Base-by-base conservation (phyloP, 2,329 filamentous ascomycete genomes). In the Epichloe glyceriae region DNA sequence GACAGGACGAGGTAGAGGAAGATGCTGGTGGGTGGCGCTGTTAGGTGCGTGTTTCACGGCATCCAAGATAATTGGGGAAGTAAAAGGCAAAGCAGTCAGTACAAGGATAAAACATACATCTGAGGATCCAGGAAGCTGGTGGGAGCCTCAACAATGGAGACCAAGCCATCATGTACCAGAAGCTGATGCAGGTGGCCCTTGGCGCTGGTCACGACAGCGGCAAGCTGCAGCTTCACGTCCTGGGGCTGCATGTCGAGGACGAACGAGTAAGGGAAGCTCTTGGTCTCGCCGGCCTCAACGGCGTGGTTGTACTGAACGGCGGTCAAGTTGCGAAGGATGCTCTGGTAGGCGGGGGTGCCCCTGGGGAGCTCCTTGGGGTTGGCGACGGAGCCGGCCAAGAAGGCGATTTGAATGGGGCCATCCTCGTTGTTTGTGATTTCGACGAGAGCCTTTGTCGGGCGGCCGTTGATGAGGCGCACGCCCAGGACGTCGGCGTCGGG, bases 1-100 rank as follows among this genome's bases (percentile, higher is more conserved):
- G 84, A 75, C 60, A 98, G 85, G 75, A 97, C 83, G 66, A 95
- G 76, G 76, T 97, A 97, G 56, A 98, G 82, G 82, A 98, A 98
- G 73, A 97, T 88, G 66, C 93, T 97, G 50, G 14, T 10, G 3
- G 0, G 3, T 1, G 1, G 3, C 5, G 5, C 3, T 30, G 22
- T 49, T 41, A 49, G 47, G 12, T 33, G 11, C 39, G 8, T 14
- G 40, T 4, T 30, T 11, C 30, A 30, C 30, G 30, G 30, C 30
- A 30, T 30, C 30, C 30, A 11, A 10, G 26, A 10, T 10, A 30
- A 30, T 30, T 1, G 8, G 26, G 26, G 3, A 30, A 11, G 8
- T 10, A 30, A 3, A 10, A 30, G 26, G 26, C 7, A 30, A 10
- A 22, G 20, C 12, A 12, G 6, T 11, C 2, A 35, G 37, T 12